Conservation (phyloP, 2,329 filamentous ascomycete genomes). For the Pseudogymnoascus sp. region DNA sequence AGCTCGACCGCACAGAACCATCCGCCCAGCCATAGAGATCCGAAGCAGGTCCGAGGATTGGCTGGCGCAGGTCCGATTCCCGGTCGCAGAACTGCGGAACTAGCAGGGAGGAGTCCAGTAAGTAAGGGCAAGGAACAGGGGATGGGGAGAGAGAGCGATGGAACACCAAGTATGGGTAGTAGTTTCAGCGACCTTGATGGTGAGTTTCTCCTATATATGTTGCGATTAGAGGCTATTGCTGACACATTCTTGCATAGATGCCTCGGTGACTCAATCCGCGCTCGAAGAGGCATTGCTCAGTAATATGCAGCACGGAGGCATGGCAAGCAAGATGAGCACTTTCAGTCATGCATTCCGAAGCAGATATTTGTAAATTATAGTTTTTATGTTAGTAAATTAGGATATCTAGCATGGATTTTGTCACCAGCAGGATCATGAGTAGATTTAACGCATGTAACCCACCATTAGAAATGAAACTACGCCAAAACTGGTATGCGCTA, state of each 20-base stretch:
- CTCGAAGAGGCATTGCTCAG: constrained; percentile 71
- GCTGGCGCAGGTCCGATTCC: constrained; percentile 40
- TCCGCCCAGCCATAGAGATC: constrained; percentile 16
- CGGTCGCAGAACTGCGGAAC: constrained; percentile 51
- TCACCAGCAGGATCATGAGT: neutral
- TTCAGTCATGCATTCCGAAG: constrained; percentile 59
- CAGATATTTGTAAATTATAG: constrained; percentile 38
- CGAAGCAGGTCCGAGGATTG: constrained; percentile 15
- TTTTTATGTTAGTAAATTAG: neutral
- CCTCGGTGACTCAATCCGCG: constrained; percentile 72
- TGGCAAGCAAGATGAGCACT: constrained; percentile 57
- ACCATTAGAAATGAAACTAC: neutral
- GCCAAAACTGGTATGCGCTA: neutral
- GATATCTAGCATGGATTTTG: neutral
- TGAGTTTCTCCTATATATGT: constrained; percentile 26
- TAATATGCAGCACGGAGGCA: constrained; percentile 56
- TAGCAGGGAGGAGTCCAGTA: constrained; percentile 47
- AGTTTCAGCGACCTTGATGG: constrained; percentile 82
- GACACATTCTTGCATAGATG: constrained; percentile 43
- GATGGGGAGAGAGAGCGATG: constrained; percentile 57
- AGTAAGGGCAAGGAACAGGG: constrained; percentile 31
- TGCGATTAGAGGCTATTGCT: neutral
- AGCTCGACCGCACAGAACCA: constrained; percentile 34
- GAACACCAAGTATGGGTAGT: constrained; percentile 73
- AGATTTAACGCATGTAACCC: neutral